Base-by-base conservation (phyloP, 2,329 filamentous ascomycete species). In the Davidsoniella neocaledoniae region DNA sequence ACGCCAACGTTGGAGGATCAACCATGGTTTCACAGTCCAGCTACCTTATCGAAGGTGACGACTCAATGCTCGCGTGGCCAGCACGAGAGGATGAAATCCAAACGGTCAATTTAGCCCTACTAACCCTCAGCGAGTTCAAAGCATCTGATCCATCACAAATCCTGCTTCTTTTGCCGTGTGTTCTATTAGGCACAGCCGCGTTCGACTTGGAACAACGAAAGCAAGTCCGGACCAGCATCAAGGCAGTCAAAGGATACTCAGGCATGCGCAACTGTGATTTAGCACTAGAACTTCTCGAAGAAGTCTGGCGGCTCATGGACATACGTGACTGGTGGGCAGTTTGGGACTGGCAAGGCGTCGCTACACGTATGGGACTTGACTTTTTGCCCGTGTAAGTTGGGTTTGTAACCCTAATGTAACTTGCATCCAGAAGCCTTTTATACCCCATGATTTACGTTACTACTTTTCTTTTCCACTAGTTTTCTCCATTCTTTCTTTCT, bases 261-360 rank as follows among this genome's bases (percentile, higher is more conserved):
- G 75, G 76, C 3, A 64, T 80, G 25, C 67, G 71, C 21, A 79
- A 78, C 56, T 71, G 73, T 25, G 72, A 78, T 54, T 66, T 70
- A 10, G 71, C 72, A 2, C 54, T 64, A 14, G 64, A 74, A 53
- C 60, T 81, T 1, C 66, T 81, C 10, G 71, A 77, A 55, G 70
- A 73, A 55, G 65, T 80, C 2, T 81, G 77, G 77, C 61, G 65
- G 19, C 64, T 74, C 19, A 79, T 80, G 74, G 73, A 72, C 23
- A 59, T 61, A 8, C 73, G 70, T 17, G 72, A 79, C 46, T 79
- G 74, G 71, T 56, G 66, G 23, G 66, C 68, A 16, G 74, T 73
- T 6, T 81, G 77, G 77, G 77, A 81, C 59, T 81, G 76, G 76
- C 76, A 79, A 54, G 64, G 65, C 3, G 67, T 79, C 25, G 75